Conservation (phyloP, 495 filamentous ascomycete species). For the Hypoxylon lienhwacheense region DNA sequence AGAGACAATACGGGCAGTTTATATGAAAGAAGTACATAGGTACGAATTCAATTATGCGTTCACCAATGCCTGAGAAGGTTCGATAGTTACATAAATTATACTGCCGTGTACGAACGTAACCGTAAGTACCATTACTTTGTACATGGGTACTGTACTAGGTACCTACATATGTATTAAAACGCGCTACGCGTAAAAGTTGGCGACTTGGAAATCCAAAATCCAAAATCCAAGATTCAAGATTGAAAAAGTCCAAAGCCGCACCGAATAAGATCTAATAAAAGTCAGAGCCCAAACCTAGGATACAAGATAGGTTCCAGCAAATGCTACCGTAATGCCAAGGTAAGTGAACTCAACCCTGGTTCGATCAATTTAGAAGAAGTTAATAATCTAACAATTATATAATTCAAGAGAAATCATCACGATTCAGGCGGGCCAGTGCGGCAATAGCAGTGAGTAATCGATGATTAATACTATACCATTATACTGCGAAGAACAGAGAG, state of each 20-base stretch:
- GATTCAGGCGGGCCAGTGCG: conserved; percentile 97
- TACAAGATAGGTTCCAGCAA: no score
- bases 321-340: conserved; percentile 56
- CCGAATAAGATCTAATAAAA: no score
- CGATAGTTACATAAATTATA: no score
- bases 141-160: no score
- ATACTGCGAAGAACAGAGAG: not conserved
- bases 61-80: no score
- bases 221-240: not conserved
- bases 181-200: conserved; percentile 27
- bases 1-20: no score
- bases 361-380: not conserved
- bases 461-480: no score
- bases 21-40: no score
- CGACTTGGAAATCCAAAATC: conserved; percentile 6
- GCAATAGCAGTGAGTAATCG: conserved; percentile 87
- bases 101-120: no score
- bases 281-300: no score
- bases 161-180: conserved; percentile 3
- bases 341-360: conserved; percentile 22
- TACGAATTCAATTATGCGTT: no score
- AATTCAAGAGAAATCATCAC: conserved; percentile 97
- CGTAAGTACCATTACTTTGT: not conserved
- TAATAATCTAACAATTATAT: conserved; percentile 15
- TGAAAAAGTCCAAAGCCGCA: not conserved